A percentile compares a stretch with the other conserved stretches of the same genome.
phyloP scores from a whole-genome alignment of 768 basidiomycete species.

The Serpula lacrymans region DNA sequence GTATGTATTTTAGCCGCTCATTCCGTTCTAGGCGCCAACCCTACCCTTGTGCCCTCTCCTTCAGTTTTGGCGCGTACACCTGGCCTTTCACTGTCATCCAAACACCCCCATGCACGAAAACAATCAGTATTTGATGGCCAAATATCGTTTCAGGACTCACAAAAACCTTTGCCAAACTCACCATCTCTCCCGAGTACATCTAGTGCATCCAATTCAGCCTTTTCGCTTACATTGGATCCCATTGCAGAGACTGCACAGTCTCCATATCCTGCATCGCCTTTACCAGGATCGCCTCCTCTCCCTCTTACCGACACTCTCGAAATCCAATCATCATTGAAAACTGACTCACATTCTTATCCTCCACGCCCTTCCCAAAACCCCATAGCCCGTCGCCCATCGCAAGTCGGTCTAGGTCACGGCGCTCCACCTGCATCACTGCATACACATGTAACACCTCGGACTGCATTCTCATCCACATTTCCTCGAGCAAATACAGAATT shows the following conservation, averaged over 20 bases:
- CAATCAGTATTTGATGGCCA: constrained; percentile 60
- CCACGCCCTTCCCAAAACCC: constrained; percentile 15
- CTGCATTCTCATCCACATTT: constrained; percentile 44
- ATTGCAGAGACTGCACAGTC: constrained; percentile 43
- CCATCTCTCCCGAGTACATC: constrained; percentile 27
- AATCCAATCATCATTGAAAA: constrained; percentile 14
- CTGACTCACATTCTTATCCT: constrained; percentile 34
- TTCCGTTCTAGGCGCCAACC: constrained; percentile 1
- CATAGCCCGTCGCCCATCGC: constrained; percentile 31
- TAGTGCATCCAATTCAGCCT: constrained; percentile 44
- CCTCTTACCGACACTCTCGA: constrained; percentile 25
- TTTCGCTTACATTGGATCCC: constrained; percentile 46
- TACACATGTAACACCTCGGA: constrained; percentile 24
- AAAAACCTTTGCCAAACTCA: constrained; percentile 12
- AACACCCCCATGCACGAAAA: constrained; percentile 79
- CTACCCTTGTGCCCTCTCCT: constrained; percentile 11
- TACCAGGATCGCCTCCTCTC: constrained; percentile 22
- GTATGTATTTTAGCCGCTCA: background rate
- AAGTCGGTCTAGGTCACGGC: constrained; percentile 48
- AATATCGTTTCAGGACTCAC: constrained; percentile 28
- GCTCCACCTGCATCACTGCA: constrained; percentile 22
- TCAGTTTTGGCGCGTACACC: constrained; percentile 51
- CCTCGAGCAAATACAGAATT: constrained; percentile 56
- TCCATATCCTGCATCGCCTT: constrained; percentile 34
- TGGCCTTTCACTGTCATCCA: constrained; percentile 48